A percentile compares a stretch with the other conserved stretches of the same genome.
These are phyloP conservation scores for Annulohypoxylon moriforme DNA, from an alignment of 495 filamentous ascomycete genomes.

Conservation along the genomic window DNA sequence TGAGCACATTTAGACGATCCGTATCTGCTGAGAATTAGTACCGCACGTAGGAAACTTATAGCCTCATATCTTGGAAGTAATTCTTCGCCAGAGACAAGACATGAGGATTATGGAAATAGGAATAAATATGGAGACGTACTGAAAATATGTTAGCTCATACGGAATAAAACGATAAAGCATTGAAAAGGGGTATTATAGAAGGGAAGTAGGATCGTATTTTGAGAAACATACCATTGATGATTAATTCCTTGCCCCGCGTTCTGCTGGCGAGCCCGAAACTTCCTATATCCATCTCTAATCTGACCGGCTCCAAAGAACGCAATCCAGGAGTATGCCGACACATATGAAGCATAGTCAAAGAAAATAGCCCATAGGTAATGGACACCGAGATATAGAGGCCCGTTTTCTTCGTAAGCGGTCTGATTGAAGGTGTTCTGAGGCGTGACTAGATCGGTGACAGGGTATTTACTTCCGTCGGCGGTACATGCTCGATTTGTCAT, in stretches of 20 bases:
- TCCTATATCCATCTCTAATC: slow-evolving; percentile 55
- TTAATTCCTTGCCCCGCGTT: slow-evolving; percentile 55
- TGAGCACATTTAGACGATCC: slow-evolving; percentile 66
- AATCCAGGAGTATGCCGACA: slow-evolving; percentile 68
- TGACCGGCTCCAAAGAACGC: slow-evolving; percentile 63
- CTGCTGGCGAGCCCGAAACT: slow-evolving; percentile 51
- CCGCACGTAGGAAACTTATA: neutral
- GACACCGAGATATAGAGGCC: slow-evolving; percentile 63
- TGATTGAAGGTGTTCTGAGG: slow-evolving; percentile 62
- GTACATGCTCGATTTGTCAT: slow-evolving; percentile 67
- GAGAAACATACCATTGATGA: slow-evolving; percentile 54
- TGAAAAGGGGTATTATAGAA: neutral
- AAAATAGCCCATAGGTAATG: slow-evolving; percentile 67
- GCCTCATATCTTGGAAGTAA: neutral
- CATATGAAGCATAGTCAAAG: slow-evolving; percentile 67
- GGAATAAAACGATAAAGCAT: neutral
- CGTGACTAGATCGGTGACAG: slow-evolving; percentile 59
- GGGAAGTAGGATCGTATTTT: neutral
- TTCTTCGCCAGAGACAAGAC: too few species aligned
- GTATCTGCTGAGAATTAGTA: slow-evolving; percentile 45
- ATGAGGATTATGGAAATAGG: too few species aligned
- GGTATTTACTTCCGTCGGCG: slow-evolving; percentile 61
- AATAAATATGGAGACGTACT: slow-evolving; percentile 20
- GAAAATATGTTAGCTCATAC: slow-evolving; percentile 15
- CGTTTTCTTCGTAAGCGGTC: slow-evolving; percentile 63